Evolutionary conservation across 192 early-diverging fungal species (phyloP), one percentile per base, ranked within the genome.

Genomic region (Gaertneriomyces sp.): DNA sequence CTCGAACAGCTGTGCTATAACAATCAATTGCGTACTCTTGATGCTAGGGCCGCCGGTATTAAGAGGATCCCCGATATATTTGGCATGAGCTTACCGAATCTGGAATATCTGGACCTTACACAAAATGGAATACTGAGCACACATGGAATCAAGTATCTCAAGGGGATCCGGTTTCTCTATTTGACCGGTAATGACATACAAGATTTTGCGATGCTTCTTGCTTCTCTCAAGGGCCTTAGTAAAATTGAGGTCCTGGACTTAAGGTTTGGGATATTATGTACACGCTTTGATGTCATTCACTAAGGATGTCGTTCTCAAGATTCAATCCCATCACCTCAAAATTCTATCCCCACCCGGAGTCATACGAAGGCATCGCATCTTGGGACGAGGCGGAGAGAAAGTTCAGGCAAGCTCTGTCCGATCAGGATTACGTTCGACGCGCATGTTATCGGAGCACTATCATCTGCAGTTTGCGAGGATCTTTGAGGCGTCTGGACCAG

Each of bases 211-310:
- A 43, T 25, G 11, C 9, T 61, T 6, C 6, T 54, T 6, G 45
- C 44, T 55, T 17, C 47, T 14, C 16, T 72, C 1, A 60, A 45
- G 14, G 33, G 40, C 4, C 12, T 68, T 16, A 42, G 14, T 3
- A 20, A 45, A 46, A 9, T 72, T 6, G 57, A 72, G 42, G 58
- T 56, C 8, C 16, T 72, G 63, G 70, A 72, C 47, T 8, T 67
- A 16, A 66, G 63, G 70, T 72, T 45, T 6, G 64, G n/a, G 19
- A 40, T 52, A 10, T 9, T 6, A 38, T 39, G 20, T 12, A 20
- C 4, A 25, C 4, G 14, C n/a, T 25, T 14, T 9, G 8, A 33
- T 9, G n/a, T 41, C 8, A 4, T 7, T 33, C 25, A 12, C 12
- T 55, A 1, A 25, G 1, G 9, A 33, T 45, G 41, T 9, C 44